Conservation (phyloP, 2,329 filamentous ascomycete species). For the Xylariaceae sp. region DNA sequence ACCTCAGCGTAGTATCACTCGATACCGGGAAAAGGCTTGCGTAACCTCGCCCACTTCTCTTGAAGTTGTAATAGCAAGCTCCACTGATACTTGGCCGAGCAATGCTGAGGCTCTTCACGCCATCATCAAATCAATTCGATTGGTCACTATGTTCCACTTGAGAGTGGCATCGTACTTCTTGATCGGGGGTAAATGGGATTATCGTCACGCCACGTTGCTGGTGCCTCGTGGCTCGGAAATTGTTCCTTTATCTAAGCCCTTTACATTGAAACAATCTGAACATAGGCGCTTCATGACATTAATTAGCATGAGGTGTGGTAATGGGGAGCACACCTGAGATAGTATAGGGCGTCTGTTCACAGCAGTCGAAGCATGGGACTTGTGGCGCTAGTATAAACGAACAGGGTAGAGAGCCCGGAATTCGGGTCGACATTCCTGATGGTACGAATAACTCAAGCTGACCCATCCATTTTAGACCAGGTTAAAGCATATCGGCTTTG, state of each 20-base stretch:
- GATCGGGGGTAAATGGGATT: conserved; percentile 2
- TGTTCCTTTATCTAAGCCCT: background rate
- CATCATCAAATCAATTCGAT: conserved; percentile 1
- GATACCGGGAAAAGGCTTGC: conserved; percentile 6
- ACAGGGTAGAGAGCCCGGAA: background rate
- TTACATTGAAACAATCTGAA: background rate
- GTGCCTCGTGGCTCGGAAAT: background rate
- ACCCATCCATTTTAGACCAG: background rate
- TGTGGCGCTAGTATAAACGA: background rate
- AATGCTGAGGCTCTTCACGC: conserved; percentile 10
- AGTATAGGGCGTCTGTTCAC: background rate
- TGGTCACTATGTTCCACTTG: conserved; percentile 10
- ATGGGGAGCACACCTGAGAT: background rate
- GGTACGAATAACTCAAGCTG: background rate
- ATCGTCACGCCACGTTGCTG: conserved; percentile 4
- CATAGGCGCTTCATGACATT: background rate
- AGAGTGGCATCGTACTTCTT: background rate
- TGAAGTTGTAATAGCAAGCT: conserved; percentile 15
- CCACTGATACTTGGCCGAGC: conserved; percentile 13
- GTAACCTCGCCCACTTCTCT: conserved; percentile 23
- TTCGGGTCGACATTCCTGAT: conserved; percentile 21
- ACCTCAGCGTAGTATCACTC: conserved; percentile 5
- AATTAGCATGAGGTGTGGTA: background rate
- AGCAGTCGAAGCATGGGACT: background rate
- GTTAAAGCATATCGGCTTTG: background rate